phyloP scores from a whole-genome alignment of 345 rosid genomes.

The Eutrema yunnanense region DNA sequence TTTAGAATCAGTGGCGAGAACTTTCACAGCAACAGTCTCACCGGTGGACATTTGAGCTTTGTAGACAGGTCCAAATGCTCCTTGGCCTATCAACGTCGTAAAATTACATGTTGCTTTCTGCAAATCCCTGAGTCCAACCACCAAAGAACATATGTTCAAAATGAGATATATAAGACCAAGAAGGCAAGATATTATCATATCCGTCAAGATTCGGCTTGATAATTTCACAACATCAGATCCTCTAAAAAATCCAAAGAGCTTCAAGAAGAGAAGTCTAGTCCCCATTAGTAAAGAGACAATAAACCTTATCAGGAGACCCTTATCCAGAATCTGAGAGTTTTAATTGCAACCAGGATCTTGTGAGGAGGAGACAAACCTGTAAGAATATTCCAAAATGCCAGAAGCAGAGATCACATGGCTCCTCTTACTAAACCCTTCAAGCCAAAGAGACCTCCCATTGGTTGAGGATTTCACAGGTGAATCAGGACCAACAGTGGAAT shows the following conservation, averaged over 20 bases:
- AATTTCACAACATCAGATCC: neutral
- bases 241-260: neutral
- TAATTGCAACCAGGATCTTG: neutral
- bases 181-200: neutral
- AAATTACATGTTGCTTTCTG: slow-evolving; percentile 91
- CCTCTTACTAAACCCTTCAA: slow-evolving; percentile 63
- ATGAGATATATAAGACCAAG: neutral
- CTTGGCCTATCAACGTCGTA: slow-evolving; percentile 85
- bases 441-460: slow-evolving; percentile 65
- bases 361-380: slow-evolving; percentile 51
- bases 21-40: slow-evolving; percentile 90
- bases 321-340: neutral
- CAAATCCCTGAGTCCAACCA: slow-evolving; percentile 66
- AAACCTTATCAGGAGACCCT: neutral
- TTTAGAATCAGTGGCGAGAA: slow-evolving; percentile 92
- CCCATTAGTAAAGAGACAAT: neutral
- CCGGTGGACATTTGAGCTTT: slow-evolving; percentile 94
- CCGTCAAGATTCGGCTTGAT: neutral
- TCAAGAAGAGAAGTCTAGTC: neutral
- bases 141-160: neutral
- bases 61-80: slow-evolving; percentile 99
- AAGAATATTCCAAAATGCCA: slow-evolving; percentile 92
- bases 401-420: slow-evolving; percentile 57
- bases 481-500: slow-evolving; percentile 77
- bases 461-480: slow-evolving; percentile 74